Evolutionary conservation across 768 basidiomycete species (phyloP).

Genomic region (Gymnopilus dilepis): DNA sequence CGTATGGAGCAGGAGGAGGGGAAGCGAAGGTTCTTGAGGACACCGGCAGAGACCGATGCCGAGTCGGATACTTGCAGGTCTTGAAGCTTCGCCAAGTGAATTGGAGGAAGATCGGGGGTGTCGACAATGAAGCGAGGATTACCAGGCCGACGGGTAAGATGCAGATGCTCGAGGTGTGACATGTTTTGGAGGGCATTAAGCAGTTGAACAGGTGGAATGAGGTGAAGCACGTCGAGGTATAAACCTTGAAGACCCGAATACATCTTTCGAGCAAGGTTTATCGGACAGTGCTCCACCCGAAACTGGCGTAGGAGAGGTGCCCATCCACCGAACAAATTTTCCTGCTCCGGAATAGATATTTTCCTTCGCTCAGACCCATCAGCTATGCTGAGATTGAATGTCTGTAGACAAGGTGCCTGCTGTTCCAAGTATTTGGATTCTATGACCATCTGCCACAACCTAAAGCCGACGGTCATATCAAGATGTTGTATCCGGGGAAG

Average conservation of each 20-base stretch:
- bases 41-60: conserved; percentile 21
- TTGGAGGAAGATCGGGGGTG: conserved; percentile 3
- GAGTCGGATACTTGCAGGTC: conserved; percentile 19
- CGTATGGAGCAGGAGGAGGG: conserved; percentile 23
- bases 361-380: conserved; percentile 1
- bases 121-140: background rate
- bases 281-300: conserved; percentile 16
- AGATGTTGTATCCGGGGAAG: conserved; percentile 23
- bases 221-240: conserved; percentile 19
- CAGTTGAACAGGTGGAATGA: conserved; percentile 16
- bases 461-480: conserved; percentile 16
- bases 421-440: conserved; percentile 19
- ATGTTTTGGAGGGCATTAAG: conserved; percentile 23
- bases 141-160: conserved; percentile 14
- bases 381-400: conserved; percentile 16
- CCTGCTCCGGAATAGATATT: conserved; percentile 12
- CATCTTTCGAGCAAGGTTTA: conserved; percentile 19
- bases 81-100: conserved; percentile 15
- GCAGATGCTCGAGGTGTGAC: conserved; percentile 20
- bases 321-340: conserved; percentile 16
- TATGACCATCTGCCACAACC: conserved; percentile 17
- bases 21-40: conserved; percentile 20
- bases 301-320: conserved; percentile 23
- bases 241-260: conserved; percentile 18
- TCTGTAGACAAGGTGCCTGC: conserved; percentile 21